Evolutionary conservation across 2,329 filamentous ascomycete genomes (phyloP), one percentile per base, ranked within the genome.

Genomic region (Ilyonectria sp.): DNA sequence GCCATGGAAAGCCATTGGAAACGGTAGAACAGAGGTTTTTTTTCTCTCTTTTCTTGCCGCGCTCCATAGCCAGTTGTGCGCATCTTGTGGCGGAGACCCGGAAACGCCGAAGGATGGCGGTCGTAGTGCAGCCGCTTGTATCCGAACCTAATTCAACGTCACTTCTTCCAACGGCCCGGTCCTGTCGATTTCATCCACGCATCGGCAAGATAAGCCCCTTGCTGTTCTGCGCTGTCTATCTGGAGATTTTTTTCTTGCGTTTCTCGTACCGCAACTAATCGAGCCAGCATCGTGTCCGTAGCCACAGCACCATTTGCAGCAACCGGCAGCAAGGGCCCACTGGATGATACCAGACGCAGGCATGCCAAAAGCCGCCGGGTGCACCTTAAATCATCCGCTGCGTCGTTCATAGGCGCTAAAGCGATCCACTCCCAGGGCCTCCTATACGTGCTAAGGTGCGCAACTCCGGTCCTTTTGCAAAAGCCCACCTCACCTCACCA

Each of bases 381-480:
- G 71, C 73, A 75, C 73, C 68, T 75, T 75, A 75, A 75, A 75
- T 75, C 73, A 75, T 69, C 73, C 73, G 71, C 73, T 75, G 68
- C 73, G 61, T 66, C 69, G 60, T 26, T 64, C 61, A 68, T n/a
- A 65, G 63, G 63, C 73, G 73, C 73, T 75, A 75, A 74, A 72
- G 71, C 68, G 67, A 74, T 74, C 73, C 73, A 75, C 73, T 74
- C 70, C 71, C 71, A 69, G 70, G 69, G 71, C 68, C 68, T 65
- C 55, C 63, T 19, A 35, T 23, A 40, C 33, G 58, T 69, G 54
- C 67, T 19, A 58, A 47, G 58, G 43, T 26, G 10, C 46, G 29
- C 46, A 37, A 59, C 55, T 67, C 70, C 70, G 73, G 73, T 70
- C 68, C 73, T 75, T 75, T 75, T 75, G 73, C 57, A 69, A 67